Base-by-base conservation (phyloP, 164 flowering plant genomes). In the Vitis cinerea region DNA sequence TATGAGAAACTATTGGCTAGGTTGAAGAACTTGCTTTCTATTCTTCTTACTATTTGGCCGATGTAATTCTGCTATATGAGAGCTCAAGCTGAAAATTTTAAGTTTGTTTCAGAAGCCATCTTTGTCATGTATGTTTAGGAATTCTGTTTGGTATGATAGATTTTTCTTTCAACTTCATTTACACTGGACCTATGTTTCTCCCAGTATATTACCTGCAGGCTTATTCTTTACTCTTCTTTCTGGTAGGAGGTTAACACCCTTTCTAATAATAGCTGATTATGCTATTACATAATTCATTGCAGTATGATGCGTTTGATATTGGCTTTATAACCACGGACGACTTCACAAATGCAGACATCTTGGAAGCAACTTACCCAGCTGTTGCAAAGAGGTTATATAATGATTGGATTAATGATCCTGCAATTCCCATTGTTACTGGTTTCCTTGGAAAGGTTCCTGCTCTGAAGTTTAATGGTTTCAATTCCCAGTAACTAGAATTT, bases 331-430 rank as follows among this genome's bases (percentile, higher is more conserved):
- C 99, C 58, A 93, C 97, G 3, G 99, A 95, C 76, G 99, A 95
- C 77, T 89, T 89, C 77, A 95, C 99, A 56, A 93, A 90, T 84
- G 99, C 97, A 48, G 99, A 95, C 66, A 93, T 95, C 55, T 75
- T 95, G 76, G 99, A 95, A 82, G 98, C 97, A 72, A 95, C 99
- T 49, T 95, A 95, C 77, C 98, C 99, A 56, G 97, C 98, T 72
- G 85, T 95, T 66, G 95, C 99, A 52, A 86, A 95, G 83, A 87
- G 92, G 70, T 82, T 95, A 70, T 71, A 80, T 70, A 87, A 80
- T 66, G 98, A 93, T 82, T 91, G 98, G 98, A 75, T 65, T 30
- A 71, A 49, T 77, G 91, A 88, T 84, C 95, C 91, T 80, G 97
- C 98, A 50, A 88, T 95, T 68, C 99, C 99, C 50, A 66, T 95